phyloP scores from a whole-genome alignment of 2,329 filamentous ascomycete species.

The Trichoderma simmonsii region DNA sequence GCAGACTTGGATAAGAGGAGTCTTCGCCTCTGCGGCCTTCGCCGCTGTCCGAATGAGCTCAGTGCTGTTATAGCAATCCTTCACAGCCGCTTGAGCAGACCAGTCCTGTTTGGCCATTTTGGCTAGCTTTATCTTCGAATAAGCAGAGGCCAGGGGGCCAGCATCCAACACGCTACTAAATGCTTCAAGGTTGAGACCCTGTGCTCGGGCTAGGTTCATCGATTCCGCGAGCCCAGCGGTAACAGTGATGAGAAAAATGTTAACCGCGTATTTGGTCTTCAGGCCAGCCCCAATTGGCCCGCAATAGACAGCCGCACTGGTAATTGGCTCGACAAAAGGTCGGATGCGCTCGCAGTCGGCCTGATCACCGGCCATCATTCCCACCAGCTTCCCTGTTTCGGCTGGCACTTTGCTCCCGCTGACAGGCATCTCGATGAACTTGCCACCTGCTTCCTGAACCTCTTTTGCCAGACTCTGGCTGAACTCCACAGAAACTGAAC shows the following conservation, averaged over 20 bases:
- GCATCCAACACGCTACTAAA: constrained; percentile 31
- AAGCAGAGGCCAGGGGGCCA: constrained; percentile 32
- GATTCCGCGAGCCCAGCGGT: constrained; percentile 34
- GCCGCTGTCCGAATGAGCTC: constrained; percentile 28
- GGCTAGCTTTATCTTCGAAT: constrained; percentile 29
- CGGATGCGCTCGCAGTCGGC: constrained; percentile 26
- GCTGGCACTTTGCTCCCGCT: constrained; percentile 35
- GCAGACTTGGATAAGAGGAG: constrained; percentile 26
- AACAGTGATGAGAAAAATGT: constrained; percentile 30
- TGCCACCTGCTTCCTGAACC: constrained; percentile 26
- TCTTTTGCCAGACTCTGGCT: constrained; percentile 26
- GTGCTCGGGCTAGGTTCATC: constrained; percentile 31
- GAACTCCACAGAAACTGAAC: constrained; percentile 29
- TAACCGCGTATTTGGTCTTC: constrained; percentile 33
- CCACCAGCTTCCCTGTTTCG: constrained; percentile 33
- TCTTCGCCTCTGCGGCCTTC: constrained; percentile 18
- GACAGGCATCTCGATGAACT: constrained; percentile 36
- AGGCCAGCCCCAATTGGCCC: constrained; percentile 32
- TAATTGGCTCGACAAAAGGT: constrained; percentile 27
- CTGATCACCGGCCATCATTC: constrained; percentile 33
- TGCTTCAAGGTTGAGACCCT: constrained; percentile 31
- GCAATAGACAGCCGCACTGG: constrained; percentile 33
- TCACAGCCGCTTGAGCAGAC: constrained; percentile 30
- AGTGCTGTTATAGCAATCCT: constrained; percentile 32
- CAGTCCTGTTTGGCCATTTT: constrained; percentile 32